Conservation (phyloP, 768 basidiomycete genomes). For the Tubosaeta sp. region DNA sequence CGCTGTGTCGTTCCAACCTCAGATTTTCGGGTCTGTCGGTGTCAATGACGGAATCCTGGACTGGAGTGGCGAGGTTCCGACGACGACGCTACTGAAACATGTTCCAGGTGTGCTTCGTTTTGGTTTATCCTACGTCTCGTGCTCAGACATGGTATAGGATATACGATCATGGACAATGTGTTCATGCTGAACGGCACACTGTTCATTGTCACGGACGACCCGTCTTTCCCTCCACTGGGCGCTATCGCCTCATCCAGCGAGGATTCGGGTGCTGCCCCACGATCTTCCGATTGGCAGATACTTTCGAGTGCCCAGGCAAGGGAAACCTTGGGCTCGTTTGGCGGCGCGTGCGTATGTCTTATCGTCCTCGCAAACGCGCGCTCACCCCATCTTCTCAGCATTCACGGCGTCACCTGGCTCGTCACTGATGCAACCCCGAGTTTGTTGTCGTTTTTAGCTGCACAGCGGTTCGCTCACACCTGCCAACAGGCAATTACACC, state of each 20-base stretch:
- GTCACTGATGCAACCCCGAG: slow-evolving; percentile 49
- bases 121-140: not conserved
- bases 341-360: slow-evolving; percentile 45
- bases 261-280: slow-evolving; percentile 37
- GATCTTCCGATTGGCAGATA: slow-evolving; percentile 54
- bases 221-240: slow-evolving; percentile 52
- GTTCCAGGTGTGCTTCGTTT: slow-evolving; percentile 49
- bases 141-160: slow-evolving; percentile 46
- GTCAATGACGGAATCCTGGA: slow-evolving; percentile 51
- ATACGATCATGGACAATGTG: slow-evolving; percentile 80
- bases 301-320: slow-evolving; percentile 50
- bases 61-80: slow-evolving; percentile 57
- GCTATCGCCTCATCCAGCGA: slow-evolving; percentile 43
- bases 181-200: slow-evolving; percentile 68
- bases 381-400: slow-evolving; percentile 32
- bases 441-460: slow-evolving; percentile 27
- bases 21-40: slow-evolving; percentile 22
- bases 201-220: slow-evolving; percentile 70
- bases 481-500: slow-evolving; percentile 54
- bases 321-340: slow-evolving; percentile 45
- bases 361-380: not conserved
- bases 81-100: slow-evolving; percentile 56
- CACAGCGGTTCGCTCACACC: slow-evolving; percentile 1
- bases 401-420: slow-evolving; percentile 70
- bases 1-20: slow-evolving; percentile 20